These are phyloP conservation scores for Verticillium klebahnii DNA, from an alignment of 2,329 filamentous ascomycete genomes.

Conservation along the genomic window DNA sequence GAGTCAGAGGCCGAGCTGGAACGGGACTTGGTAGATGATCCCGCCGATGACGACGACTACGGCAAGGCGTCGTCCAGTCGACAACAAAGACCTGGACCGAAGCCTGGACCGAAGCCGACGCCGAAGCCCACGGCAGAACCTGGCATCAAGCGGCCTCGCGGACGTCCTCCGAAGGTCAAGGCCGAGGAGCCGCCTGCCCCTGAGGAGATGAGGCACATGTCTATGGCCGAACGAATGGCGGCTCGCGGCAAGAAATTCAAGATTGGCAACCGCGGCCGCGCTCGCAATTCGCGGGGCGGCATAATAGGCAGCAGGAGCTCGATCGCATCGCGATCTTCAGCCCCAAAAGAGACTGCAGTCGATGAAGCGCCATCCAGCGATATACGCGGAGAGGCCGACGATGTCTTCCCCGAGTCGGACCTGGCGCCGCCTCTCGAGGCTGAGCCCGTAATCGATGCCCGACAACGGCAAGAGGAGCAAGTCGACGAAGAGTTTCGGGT, in stretches of 20 bases:
- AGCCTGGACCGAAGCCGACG: neutral
- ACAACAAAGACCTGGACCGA: constrained; percentile 1
- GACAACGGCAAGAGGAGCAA: neutral
- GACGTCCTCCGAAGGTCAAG: neutral
- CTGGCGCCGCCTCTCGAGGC: constrained; percentile 2
- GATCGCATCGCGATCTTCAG: neutral
- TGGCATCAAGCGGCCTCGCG: neutral
- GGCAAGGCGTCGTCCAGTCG: neutral
- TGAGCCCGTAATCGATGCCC: neutral
- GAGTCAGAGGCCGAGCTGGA: constrained; percentile 30
- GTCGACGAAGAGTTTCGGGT: constrained; percentile 4
- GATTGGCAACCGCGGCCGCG: constrained; percentile 29
- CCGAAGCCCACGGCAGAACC: neutral
- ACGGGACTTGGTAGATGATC: constrained; percentile 22
- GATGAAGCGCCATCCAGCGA: neutral
- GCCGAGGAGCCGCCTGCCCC: constrained; percentile 5
- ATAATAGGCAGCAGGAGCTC: neutral
- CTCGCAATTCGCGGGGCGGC: neutral
- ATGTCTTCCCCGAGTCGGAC: constrained; percentile 1
- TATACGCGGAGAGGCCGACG: neutral
- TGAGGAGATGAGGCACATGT: constrained; percentile 32
- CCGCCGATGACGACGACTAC: neutral
- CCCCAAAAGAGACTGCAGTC: neutral
- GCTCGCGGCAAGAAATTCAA: constrained; percentile 49
- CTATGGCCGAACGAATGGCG: constrained; percentile 54